Evolutionary conservation across 441 rosid species (phyloP), one percentile per base, ranked within the genome.

Genomic region (Brassica balearica): DNA sequence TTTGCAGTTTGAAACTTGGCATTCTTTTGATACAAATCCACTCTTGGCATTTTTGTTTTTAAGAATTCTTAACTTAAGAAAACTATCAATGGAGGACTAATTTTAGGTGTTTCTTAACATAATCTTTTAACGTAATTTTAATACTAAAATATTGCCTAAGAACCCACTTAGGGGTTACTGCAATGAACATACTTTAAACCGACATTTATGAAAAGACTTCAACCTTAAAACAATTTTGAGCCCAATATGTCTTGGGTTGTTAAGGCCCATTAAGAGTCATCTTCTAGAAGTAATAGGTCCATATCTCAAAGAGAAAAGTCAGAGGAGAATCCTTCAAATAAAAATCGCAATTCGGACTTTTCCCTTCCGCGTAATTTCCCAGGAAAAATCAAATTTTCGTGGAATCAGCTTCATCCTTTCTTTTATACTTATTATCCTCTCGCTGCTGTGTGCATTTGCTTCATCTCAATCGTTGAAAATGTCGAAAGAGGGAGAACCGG

Each of bases 1-100:
- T 8, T 0, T 83, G 86, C 90, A 95, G 97, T 86, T 88, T 78
- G 93, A 93, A 73, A 91, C 64, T 77, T 93, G 92, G 91, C 82
- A 84, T 67, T 77, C 77, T 74, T 92, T 91, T 70, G 92, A 87
- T 75, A 86, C 95, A 78, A 95, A 93, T 68, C 97, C 99, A 67
- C 97, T 95, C 48, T 93, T 25, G 27, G 27, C 27, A 25, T 25
- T 29, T 29, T 34, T 7, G 0, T 34, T 34, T 34, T 34, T 9
- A 38, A 2, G 46, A 8, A 38, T 11, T 7, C 3, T 38, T 38
- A 38, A 2, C 11, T 38, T 38, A 38, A 38, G 46, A 8, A 2
- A 38, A 8, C 46, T 38, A 38, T 1, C 46, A 38, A 2, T 38
- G 11, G 7, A 38, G 11, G 11, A 1, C 4, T 2, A 38, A 8